Evolutionary conservation across 208 protist genomes (phyloP), one percentile per base, ranked within the genome.

Genomic region (Trypanosoma lewisi): DNA sequence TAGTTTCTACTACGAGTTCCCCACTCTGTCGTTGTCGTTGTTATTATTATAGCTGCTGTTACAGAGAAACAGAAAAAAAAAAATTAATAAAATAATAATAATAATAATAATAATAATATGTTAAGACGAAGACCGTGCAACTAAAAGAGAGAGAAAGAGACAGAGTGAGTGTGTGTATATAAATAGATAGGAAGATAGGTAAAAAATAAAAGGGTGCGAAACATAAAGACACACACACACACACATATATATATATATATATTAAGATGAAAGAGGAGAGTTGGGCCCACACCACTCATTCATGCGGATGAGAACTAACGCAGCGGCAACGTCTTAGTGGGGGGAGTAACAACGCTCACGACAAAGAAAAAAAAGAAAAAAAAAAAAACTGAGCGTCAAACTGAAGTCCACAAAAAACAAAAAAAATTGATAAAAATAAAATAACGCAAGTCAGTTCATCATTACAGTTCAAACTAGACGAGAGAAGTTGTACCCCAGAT

Each of bases 321-420:
- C 19, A 60, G 31, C 14, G 28, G 8, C 23, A 44, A 57, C 11
- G 25, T 33, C 49, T 31, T 23, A 4, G 11, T 45, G 42, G 6
- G 9, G 30, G 21, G 33, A 30, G 14, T 5, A 34, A 67, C 6
- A 19, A 33, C 57, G 11, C 67, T 67, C 3, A 67, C 67, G 41
- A 62, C 58, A 62, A 41, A 62, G 7, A 39, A 70, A 45, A 34
- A 42, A 55, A 45, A 66, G 17, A 42, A 65, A 65, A 49, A 27
- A 58, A 17, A 54, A 59, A 30, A 42, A 19, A 1, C 21, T 36
- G 4, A 51, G 39, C 17, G 45, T 55, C 14, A 33, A 62, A 39
- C 49, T 39, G 55, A 57, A 64, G 14, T 41, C 23, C 30, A 61
- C 48, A 41, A 41, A 50, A 28, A 12, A n/a, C 34, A n/a, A 41